Percentiles rank a stretch among this genome's conserved stretches.
phyloP scores from a whole-genome alignment of 169 alveolate species.

The Cryptosporidium ubiquitum region DNA sequence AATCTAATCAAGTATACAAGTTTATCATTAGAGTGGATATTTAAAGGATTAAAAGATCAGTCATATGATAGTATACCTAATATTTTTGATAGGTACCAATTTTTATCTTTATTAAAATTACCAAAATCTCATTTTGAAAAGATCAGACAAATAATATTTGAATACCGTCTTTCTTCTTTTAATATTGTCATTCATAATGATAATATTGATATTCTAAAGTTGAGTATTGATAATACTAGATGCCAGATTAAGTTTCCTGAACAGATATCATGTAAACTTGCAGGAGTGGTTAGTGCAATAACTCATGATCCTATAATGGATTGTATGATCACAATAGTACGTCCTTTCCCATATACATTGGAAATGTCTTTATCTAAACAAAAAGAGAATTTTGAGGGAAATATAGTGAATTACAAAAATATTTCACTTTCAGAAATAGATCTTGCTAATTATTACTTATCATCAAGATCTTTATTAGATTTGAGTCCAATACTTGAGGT shows the following conservation, averaged over 20 bases:
- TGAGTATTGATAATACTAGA: constrained; percentile 24
- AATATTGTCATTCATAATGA: constrained; percentile 61
- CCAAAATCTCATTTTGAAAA: constrained; percentile 18
- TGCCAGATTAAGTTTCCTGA: constrained; percentile 21
- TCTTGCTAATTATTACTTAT: neutral
- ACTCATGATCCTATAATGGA: constrained; percentile 73
- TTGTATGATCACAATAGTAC: constrained; percentile 53
- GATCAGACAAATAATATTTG: constrained; percentile 28
- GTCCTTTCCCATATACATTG: constrained; percentile 44
- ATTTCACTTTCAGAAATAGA: neutral
- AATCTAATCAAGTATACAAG: constrained; percentile 14
- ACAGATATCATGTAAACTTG: constrained; percentile 9
- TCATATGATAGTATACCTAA: neutral
- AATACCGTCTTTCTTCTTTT: constrained; percentile 22
- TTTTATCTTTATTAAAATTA: constrained; percentile 2
- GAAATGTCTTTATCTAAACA: neutral
- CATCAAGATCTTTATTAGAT: neutral
- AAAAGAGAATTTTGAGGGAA: neutral
- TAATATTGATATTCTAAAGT: constrained; percentile 20
- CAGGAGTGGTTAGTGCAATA: constrained; percentile 47
- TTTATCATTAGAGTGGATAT: constrained; percentile 44
- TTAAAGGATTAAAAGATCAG: constrained; percentile 15
- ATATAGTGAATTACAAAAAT: neutral
- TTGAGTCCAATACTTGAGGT: neutral
- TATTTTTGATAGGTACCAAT: neutral